Evolutionary conservation across 768 basidiomycete genomes (phyloP), one percentile per base, ranked within the genome.

Genomic region (Kwoniella botswanensis): DNA sequence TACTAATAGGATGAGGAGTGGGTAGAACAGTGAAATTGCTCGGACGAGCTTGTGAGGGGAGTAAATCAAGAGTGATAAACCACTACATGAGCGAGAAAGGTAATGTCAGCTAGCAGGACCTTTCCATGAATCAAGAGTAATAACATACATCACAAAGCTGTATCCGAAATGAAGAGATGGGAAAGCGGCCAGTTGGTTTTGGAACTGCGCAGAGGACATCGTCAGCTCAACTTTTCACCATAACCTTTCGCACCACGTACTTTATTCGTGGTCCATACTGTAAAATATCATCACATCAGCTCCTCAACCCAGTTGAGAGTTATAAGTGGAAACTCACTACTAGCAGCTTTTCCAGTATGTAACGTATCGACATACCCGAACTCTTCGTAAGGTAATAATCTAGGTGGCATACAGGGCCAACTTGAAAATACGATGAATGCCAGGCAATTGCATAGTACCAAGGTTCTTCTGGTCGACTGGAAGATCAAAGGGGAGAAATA

Each of bases 371-470:
- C 54, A 60, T 79, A 79, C 11, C 74, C 76, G 58, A 72, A 77
- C 50, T 77, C 74, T 4, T 71, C 65, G 22, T 62, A 74, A 15
- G 78, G 76, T 55, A 79, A 64, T 35, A 79, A 63, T 43, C 78
- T 63, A 21, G 78, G 78, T 13, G 78, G 78, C 78, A 79, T 79
- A 65, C 78, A 79, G 24, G 78, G 78, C 78, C 78, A 79, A 44
- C 67, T 68, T 29, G 78, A 77, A 64, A 79, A 79, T 50, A 79
- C 66, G 68, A 79, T 62, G 46, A 79, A 79, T 2, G 78, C 78
- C 41, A 79, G 58, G 21, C 71, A 76, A 62, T 79, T 79, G 67
- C 74, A 79, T 2, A 79, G 17, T 17, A 79, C 78, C 43, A 79
- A 68, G 4, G 78, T 79, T 13, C 78, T 72, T 29, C 78, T 65